A percentile compares a stretch with the other conserved stretches of the same genome.
Evolutionary conservation across 129 eudicot species (phyloP).

Genomic region (Helianthus annuus): HanXRQr2.0-SUNRISE NC_035442.2:7633813-7634312

Average conservation of each 20-base stretch:
- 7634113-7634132: slow-evolving; percentile 37
- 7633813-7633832: too few species aligned
- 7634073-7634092: slow-evolving; percentile 49
- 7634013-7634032: slow-evolving; percentile 36
- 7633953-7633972: slow-evolving; percentile 38
- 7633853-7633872: too few species aligned
- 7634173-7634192: slow-evolving; percentile 32
- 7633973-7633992: slow-evolving; percentile 36
- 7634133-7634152: slow-evolving; percentile 39
- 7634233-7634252: too few species aligned
- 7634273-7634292: too few species aligned
- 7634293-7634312: too few species aligned
- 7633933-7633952: slow-evolving; percentile 48
- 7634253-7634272: too few species aligned
- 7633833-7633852: too few species aligned
- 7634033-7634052: slow-evolving; percentile 38
- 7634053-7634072: slow-evolving; percentile 41
- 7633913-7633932: slow-evolving; percentile 49
- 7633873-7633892: slow-evolving; percentile 28
- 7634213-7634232: background rate
- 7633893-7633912: slow-evolving; percentile 44
- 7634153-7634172: slow-evolving; percentile 44
- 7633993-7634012: slow-evolving; percentile 34
- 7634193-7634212: slow-evolving; percentile 26
- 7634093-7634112: slow-evolving; percentile 46